Evolutionary conservation across 331 rosid species (phyloP).

Genomic region (Quercus tomentella): DNA sequence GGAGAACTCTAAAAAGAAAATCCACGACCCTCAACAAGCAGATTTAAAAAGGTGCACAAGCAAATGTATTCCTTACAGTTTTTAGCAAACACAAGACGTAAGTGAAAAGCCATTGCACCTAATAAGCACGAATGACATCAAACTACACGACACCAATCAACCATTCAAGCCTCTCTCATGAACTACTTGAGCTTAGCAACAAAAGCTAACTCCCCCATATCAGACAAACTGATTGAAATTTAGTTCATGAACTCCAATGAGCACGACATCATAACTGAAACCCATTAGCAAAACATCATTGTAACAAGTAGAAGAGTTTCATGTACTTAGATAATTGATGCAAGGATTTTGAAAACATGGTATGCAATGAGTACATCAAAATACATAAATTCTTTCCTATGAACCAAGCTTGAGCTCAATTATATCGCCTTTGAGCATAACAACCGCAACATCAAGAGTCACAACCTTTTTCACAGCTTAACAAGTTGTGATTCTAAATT

Average conservation of each 20-base stretch:
- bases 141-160: neutral
- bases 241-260: neutral
- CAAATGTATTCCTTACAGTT: neutral
- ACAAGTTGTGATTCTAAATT: no score
- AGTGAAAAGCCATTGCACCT: neutral
- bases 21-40: neutral
- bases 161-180: neutral
- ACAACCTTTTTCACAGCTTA: no score
- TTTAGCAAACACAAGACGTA: neutral
- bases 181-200: neutral
- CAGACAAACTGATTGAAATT: neutral
- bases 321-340: neutral
- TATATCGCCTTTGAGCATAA: no score
- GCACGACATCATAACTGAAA: neutral
- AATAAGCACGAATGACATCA: neutral
- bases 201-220: neutral
- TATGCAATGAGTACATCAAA: no score
- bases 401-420: neutral
- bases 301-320: neutral
- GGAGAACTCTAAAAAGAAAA: neutral
- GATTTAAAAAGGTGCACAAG: neutral
- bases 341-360: no score
- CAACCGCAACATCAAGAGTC: no score
- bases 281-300: neutral
- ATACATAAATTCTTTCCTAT: neutral